Evolutionary conservation across 2,329 filamentous ascomycete genomes (phyloP), one percentile per base, ranked within the genome.

Genomic region (Fusarium circinatum): DNA sequence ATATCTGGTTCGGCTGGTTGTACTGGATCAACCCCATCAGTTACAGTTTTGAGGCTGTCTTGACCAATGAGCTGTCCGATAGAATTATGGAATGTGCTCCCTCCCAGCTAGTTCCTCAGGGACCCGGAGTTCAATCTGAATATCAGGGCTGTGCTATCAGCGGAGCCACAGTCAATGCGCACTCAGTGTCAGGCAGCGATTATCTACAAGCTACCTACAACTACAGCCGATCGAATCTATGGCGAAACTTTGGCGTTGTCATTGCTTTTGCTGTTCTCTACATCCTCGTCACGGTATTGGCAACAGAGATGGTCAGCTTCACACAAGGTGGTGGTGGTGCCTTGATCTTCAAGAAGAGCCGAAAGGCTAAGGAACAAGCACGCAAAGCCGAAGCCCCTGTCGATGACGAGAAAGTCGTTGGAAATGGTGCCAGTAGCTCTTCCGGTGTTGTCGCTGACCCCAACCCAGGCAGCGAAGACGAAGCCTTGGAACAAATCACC

Each of bases 1-100:
- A 93, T 78, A 94, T 92, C 85, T 93, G 91, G 91, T 92, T 92
- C 56, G 86, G 88, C 14, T 93, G 91, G 91, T 84, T 93, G 22
- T 87, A 86, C 62, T 91, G 87, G 81, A 81, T 92, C 49, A 92
- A 93, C 58, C 91, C 91, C 0, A 81, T 93, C 6, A 86, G 86
- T 30, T 94, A 93, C 78, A 87, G 88, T 6, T 93, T 91, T 59
- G 92, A 93, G 77, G 86, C 86, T 0, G 83, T 92, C 38, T 74
- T 90, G 41, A 80, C 85, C 2, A 90, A 89, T 69, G 87, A 90
- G 68, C 85, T 90, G 56, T 79, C 88, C 42, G 84, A 84, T 38
- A 86, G 89, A 8, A 75, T 83, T 0, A 91, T 92, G 81, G 70
- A 79, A 15, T 87, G 86, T 51, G 81, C 82, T 0, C 80, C 84